Percentiles rank a stretch among this genome's conserved stretches.
phyloP scores from a whole-genome alignment of 164 flowering plant species.

The Dillenia suffruticosa region DNA sequence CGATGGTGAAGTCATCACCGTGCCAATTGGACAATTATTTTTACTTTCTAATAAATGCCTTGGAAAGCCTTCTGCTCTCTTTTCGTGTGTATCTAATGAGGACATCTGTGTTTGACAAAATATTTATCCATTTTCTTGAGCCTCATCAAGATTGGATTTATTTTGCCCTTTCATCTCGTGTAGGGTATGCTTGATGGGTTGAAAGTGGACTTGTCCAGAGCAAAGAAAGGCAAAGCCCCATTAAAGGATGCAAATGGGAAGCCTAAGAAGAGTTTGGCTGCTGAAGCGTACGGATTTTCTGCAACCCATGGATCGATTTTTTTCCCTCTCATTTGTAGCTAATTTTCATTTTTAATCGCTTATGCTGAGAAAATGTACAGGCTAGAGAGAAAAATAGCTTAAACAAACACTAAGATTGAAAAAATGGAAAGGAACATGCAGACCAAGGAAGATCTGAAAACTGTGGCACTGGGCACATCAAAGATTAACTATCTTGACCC shows the following conservation, averaged over 20 bases:
- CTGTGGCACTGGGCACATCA: slow-evolving; percentile 94
- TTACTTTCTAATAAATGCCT: too few species aligned
- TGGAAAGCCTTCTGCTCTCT: too few species aligned
- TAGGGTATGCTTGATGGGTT: slow-evolving; percentile 62
- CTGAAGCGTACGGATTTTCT: slow-evolving; percentile 64
- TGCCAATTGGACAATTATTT: too few species aligned
- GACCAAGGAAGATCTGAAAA: slow-evolving; percentile 87
- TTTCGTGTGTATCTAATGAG: too few species aligned
- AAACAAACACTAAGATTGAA: slow-evolving; percentile 68
- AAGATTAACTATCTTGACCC: slow-evolving; percentile 96
- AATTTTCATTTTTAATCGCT: background rate
- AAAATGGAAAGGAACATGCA: slow-evolving; percentile 70
- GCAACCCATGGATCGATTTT: background rate
- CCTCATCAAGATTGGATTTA: background rate
- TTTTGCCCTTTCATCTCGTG: slow-evolving; percentile 7
- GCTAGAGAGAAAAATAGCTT: slow-evolving; percentile 68
- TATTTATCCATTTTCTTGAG: too few species aligned
- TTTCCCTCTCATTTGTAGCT: background rate
- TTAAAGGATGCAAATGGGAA: slow-evolving; percentile 75
- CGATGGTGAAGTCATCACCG: too few species aligned
- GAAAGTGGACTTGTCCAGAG: slow-evolving; percentile 63
- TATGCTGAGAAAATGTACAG: slow-evolving; percentile 33
- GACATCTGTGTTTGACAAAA: too few species aligned
- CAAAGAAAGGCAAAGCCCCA: slow-evolving; percentile 95
- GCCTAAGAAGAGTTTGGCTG: slow-evolving; percentile 62